A percentile compares a stretch with the other conserved stretches of the same genome.
phyloP scores from a whole-genome alignment of 345 rosid species.

The Camelina laxa region DNA sequence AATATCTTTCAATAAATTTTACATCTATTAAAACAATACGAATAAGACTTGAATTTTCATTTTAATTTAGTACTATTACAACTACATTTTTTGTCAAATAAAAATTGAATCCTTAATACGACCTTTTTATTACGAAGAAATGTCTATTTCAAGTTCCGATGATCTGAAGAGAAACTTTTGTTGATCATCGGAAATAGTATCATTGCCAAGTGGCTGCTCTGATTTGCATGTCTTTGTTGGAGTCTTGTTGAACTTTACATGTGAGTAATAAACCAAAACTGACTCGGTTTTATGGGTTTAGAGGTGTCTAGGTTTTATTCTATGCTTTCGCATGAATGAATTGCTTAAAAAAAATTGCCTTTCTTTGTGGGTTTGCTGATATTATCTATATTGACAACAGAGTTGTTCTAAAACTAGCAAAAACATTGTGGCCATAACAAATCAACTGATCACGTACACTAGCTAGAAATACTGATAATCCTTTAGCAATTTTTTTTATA shows the following conservation, averaged over 20 bases:
- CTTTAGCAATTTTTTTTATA: background rate
- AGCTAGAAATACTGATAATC: slow-evolving; percentile 16
- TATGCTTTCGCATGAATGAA: slow-evolving; percentile 18
- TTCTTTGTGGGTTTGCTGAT: background rate
- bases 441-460: slow-evolving; percentile 19
- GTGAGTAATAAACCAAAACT: slow-evolving; percentile 1
- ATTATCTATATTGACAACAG: background rate
- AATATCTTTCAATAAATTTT: background rate
- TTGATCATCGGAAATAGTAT: slow-evolving; percentile 38
- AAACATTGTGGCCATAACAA: background rate
- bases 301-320: slow-evolving; percentile 4
- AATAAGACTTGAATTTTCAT: background rate
- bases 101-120: background rate
- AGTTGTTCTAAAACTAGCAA: background rate
- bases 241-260: slow-evolving; percentile 29
- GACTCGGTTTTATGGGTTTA: slow-evolving; percentile 6
- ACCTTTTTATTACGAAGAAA: background rate
- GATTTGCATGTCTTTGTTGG: slow-evolving; percentile 44
- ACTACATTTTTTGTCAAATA: background rate
- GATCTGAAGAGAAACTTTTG: slow-evolving; percentile 27
- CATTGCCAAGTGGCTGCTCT: slow-evolving; percentile 41
- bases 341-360: background rate
- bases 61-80: background rate
- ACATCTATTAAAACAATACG: background rate
- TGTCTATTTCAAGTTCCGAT: slow-evolving; percentile 58